These are phyloP conservation scores for Ceratocystis diversiconidia DNA, from an alignment of 2,329 filamentous ascomycete species.

Conservation along the genomic window DNA sequence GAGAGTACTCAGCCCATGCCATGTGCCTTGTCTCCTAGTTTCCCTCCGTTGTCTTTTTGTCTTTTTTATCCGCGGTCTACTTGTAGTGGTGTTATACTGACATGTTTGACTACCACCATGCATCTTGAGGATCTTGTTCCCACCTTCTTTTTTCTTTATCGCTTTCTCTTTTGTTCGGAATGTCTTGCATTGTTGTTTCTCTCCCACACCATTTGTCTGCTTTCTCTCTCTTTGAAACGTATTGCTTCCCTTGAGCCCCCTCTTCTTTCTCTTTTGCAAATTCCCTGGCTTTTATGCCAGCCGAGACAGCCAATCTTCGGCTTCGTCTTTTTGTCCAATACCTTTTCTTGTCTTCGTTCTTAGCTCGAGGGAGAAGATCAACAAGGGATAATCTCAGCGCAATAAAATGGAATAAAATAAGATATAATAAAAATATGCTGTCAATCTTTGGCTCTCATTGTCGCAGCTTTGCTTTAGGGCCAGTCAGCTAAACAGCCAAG, in stretches of 20 bases:
- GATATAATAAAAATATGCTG: not conserved
- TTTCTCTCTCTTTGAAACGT: not conserved
- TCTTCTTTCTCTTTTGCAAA: not conserved
- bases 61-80: not conserved
- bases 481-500: too few relatives aligned
- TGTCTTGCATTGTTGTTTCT: not conserved
- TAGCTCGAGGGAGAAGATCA: not conserved
- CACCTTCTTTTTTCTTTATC: not conserved
- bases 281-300: not conserved
- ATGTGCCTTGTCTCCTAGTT: not conserved
- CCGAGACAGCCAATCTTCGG: conserved; percentile 3
- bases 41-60: not conserved
- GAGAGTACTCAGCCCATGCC: not conserved
- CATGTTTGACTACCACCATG: not conserved
- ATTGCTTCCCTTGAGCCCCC: not conserved
- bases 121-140: not conserved
- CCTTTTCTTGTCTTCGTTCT: not conserved
- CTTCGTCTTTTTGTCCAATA: not conserved
- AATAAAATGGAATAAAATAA: too few relatives aligned
- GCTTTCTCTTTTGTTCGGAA: not conserved
- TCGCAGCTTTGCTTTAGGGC: not conserved
- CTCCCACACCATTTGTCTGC: too few relatives aligned
- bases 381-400: not conserved
- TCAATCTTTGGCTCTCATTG: not conserved
- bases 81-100: not conserved